Evolutionary conservation across 306 rosid species (phyloP), one percentile per base, ranked within the genome.

Genomic region (Begonia masoniana): DNA sequence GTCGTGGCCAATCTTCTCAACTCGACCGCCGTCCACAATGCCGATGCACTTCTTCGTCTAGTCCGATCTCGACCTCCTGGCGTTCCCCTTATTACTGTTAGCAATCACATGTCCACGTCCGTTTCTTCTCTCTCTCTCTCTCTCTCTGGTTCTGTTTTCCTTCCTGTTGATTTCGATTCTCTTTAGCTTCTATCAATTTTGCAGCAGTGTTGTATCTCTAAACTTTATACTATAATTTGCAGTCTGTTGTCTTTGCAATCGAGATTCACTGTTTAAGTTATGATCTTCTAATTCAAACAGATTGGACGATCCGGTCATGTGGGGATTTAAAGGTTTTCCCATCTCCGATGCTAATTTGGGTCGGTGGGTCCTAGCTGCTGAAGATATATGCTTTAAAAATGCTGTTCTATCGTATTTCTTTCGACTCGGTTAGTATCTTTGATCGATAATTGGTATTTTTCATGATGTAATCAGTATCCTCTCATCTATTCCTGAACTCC

Each of bases 71-170:
- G 97, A 58, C 82, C 96, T 60, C 68, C 64, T 0, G 79, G 86
- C n/a, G 77, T 83, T 2, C 92, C 97, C n/a, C 85, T 91, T 55
- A 65, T 91, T 55, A 91, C 96, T 26, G 84, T 85, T 4, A 80
- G 96, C 92, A 91, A 91, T 53, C 97, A 91, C 68, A 82, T 85
- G 94, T 91, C 97, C 64, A 85, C 94, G 78, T 71, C 52, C 48
- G 75, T 14, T 10, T 41, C 14, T n/a, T 21, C 24, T 21, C 24
- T 21, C 24, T 21, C 24, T 21, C 24, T 21, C 24, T 31, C 8
- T 31, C 7, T 31, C 39, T 31, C 41, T 41, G 62, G 10, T 4
- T 48, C 14, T 15, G n/a, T 35, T 2, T n/a, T 12, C 47, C 17
- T 17, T 36, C 7, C 47, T 41, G 56, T 50, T 21, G 21, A 21